These are phyloP conservation scores for Cerrena zonata DNA, from an alignment of 1,284 basidiomycete species.

Conservation along the genomic window DNA sequence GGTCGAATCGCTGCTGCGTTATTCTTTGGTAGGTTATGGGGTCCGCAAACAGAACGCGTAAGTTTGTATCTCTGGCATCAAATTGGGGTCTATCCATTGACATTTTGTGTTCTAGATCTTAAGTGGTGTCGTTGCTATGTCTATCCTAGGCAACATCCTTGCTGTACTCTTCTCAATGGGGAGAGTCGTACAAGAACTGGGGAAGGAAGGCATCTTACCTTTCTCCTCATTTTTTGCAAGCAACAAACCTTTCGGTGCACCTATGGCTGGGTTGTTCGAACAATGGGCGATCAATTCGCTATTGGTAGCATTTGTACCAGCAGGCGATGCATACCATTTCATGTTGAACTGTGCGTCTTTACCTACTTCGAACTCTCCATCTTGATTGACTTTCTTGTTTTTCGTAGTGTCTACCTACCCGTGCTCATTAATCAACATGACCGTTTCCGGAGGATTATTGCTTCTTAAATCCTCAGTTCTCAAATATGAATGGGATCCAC, in stretches of 20 bases:
- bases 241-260: slow-evolving; percentile 58
- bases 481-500: slow-evolving; percentile 53
- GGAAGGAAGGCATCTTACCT: slow-evolving; percentile 60
- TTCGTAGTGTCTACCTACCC: slow-evolving; percentile 49
- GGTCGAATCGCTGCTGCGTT: slow-evolving; percentile 58
- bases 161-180: slow-evolving; percentile 59
- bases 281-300: slow-evolving; percentile 52
- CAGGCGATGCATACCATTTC: slow-evolving; percentile 65
- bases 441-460: slow-evolving; percentile 56
- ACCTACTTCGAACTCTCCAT: too few species aligned
- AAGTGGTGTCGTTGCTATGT: slow-evolving; percentile 57
- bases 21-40: slow-evolving; percentile 66
- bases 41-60: slow-evolving; percentile 51
- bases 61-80: slow-evolving; percentile 10
- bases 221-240: slow-evolving; percentile 57
- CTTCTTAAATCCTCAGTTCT: slow-evolving; percentile 45
- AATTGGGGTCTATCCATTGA: too few species aligned
- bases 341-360: slow-evolving; percentile 58
- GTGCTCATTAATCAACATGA: slow-evolving; percentile 47
- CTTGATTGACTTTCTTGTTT: too few species aligned
- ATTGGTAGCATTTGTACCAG: slow-evolving; percentile 46
- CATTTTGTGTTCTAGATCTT: slow-evolving; percentile 35
- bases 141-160: slow-evolving; percentile 57
- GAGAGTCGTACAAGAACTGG: slow-evolving; percentile 67
- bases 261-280: slow-evolving; percentile 50